Base-by-base conservation (phyloP, 2,329 filamentous ascomycete genomes). In the Dactylellina leptospora region DNA sequence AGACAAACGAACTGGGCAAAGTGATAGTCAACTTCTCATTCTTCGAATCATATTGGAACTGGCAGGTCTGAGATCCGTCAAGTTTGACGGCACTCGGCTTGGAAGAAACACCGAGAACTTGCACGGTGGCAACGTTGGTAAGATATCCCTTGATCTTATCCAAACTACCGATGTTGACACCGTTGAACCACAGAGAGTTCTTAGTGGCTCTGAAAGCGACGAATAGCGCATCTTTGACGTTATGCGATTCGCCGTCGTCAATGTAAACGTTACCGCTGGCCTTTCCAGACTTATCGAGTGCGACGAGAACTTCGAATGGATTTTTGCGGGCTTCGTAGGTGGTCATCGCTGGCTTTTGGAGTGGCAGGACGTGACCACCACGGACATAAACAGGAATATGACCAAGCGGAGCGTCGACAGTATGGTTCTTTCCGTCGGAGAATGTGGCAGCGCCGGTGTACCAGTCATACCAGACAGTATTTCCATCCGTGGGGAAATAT, bases 381-480 rank as follows among this genome's bases (percentile, higher is more conserved):
- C 89, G 85, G 16, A 93, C 78, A 75, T 85, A 90, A 1, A 93
- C 84, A 0, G 89, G 89, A 38, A 93, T 92, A 75, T 92, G 86
- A 10, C 85, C 85, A 1, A 89, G 79, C 0, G 87, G 87, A 2
- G 87, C 87, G 18, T 82, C 77, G 68, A 89, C 85, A 2, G 85
- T 87, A 10, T 83, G 83, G 77, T 89, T 89, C 62, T 83, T 81
- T 8, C 85, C 84, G 1, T 81, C 72, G 0, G 82, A 84, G 13
- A 81, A 76, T 2, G 91, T 81, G 0, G 82, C 82, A 0, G 82
- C 83, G 54, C 87, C 85, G n/a, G 84, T 89, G 79, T 92, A 92
- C 89, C 89, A 93, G 78, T 93, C 90, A 76, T 92, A 93, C 87
- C 89, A 93, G 1, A 86, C 85, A 1, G 82, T 87, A 0, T 83